phyloP scores from a whole-genome alignment of 306 rosid species.

The Lupinus albus region DNA sequence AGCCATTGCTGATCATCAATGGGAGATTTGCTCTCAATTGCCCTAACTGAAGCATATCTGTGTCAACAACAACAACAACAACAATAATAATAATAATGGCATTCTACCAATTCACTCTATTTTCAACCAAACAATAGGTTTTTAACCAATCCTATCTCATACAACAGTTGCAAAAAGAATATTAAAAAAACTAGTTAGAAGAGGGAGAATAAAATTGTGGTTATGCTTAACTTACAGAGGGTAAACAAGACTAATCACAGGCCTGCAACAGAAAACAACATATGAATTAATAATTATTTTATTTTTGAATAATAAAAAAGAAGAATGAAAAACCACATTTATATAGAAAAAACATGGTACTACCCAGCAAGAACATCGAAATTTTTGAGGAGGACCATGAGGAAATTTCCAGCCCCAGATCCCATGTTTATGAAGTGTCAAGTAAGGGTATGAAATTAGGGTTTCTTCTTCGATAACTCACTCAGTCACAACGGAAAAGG shows the following conservation, averaged over 20 bases:
- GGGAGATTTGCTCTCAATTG: conserved; percentile 84
- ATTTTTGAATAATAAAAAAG: neutral
- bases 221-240: conserved; percentile 65
- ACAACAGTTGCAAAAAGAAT: neutral
- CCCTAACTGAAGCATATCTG: conserved; percentile 91
- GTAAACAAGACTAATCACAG: conserved; percentile 88
- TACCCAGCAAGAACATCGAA: conserved; percentile 98
- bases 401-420: conserved; percentile 76
- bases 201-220: conserved; percentile 36
- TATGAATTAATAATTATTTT: neutral
- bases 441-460: conserved; percentile 19
- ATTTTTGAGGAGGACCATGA: conserved; percentile 73
- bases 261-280: conserved; percentile 65
- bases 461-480: conserved; percentile 8
- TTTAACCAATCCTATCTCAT: neutral
- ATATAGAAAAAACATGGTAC: neutral
- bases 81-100: no score
- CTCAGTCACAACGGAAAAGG: neutral
- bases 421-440: conserved; percentile 63
- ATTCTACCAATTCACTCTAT: conserved; percentile 25
- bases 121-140: conserved; percentile 3
- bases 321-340: neutral
- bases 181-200: neutral
- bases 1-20: conserved; percentile 97
- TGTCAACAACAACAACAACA: no score